These are phyloP conservation scores for Euphorbia celastroides DNA, from an alignment of 441 rosid species.

Conservation along the genomic window DNA sequence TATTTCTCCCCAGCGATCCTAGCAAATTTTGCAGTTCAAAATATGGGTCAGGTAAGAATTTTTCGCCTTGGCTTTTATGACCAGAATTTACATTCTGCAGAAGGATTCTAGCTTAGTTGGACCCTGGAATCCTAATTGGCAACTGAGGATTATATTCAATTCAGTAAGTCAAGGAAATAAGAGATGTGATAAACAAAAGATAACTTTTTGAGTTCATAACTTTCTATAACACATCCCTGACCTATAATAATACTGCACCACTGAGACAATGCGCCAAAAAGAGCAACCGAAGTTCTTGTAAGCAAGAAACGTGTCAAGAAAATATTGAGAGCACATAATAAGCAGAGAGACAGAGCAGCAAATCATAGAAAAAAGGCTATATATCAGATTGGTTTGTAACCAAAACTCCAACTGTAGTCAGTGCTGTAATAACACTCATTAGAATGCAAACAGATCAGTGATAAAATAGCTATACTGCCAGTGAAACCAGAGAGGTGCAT, in stretches of 20 bases:
- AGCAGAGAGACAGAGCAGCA: not conserved
- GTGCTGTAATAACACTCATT: not conserved
- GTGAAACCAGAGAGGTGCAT: not conserved
- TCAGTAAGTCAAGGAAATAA: not conserved
- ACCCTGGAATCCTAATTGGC: not conserved
- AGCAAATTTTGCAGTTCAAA: slow-evolving; percentile 2
- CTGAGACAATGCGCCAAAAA: not conserved
- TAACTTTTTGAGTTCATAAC: no score
- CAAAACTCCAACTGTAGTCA: not conserved
- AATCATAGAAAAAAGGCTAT: not conserved
- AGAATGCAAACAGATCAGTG: not conserved
- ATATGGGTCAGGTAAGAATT: not conserved
- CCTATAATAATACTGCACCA: not conserved
- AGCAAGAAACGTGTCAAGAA: not conserved
- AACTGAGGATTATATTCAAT: not conserved
- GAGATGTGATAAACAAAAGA: not conserved
- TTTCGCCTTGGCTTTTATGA: not conserved
- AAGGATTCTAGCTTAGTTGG: not conserved
- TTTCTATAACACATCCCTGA: no score
- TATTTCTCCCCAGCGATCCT: not conserved
- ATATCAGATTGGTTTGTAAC: not conserved
- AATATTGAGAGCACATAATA: not conserved
- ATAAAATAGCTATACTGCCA: not conserved
- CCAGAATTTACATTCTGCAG: not conserved
- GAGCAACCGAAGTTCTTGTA: not conserved